These are phyloP conservation scores for Magnaporthiopsis poae DNA, from an alignment of 2,329 filamentous ascomycete species.

Conservation along the genomic window DNA sequence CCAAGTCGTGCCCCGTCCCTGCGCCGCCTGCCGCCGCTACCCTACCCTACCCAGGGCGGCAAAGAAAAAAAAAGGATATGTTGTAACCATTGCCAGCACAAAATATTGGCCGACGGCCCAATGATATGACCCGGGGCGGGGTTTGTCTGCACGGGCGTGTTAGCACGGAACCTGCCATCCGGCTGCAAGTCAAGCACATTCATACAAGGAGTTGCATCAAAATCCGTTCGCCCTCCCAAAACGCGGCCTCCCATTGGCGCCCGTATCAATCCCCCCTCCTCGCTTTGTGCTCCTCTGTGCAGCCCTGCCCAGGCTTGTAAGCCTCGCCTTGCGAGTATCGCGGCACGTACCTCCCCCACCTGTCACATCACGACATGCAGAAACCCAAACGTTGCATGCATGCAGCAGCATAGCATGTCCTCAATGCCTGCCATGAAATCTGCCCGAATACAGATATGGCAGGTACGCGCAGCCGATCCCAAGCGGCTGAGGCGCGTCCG, in stretches of 20 bases:
- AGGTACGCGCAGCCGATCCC: not conserved
- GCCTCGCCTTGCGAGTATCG: not conserved
- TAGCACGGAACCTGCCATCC: not conserved
- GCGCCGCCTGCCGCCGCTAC: not conserved
- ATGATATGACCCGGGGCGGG: not conserved
- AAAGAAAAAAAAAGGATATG: not conserved
- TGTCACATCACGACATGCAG: not conserved
- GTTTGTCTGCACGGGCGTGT: not conserved
- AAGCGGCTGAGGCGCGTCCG: too few relatives aligned
- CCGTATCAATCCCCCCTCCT: not conserved
- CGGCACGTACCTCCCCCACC: not conserved
- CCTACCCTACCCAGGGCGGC: not conserved
- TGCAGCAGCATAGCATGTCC: not conserved
- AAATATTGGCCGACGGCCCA: not conserved
- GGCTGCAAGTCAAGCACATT: too few relatives aligned
- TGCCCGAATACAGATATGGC: not conserved
- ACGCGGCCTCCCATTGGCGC: too few relatives aligned
- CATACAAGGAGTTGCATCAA: too few relatives aligned
- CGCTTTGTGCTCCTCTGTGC: not conserved
- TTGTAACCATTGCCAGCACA: not conserved
- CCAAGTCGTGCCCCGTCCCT: not conserved
- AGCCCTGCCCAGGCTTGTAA: not conserved
- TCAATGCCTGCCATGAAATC: not conserved
- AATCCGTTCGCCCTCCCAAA: too few relatives aligned
- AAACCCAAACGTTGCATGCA: not conserved